Evolutionary conservation across 768 basidiomycete species (phyloP).

Genomic region (Russula olivacea): DNA sequence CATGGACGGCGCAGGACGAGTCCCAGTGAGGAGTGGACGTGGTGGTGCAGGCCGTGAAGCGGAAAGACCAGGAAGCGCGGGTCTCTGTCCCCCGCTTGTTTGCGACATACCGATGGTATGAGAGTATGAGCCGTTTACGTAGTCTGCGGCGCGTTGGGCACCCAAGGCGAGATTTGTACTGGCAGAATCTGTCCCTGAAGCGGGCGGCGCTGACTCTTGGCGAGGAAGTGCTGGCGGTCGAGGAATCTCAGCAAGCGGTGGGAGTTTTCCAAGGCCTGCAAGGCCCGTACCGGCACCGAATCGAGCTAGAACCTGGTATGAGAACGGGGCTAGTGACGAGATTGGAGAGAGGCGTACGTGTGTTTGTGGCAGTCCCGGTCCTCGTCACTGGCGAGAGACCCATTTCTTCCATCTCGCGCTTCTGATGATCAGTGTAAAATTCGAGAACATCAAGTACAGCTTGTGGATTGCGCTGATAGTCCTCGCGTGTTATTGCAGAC

Average conservation of each 20-base stretch:
- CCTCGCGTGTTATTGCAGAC: constrained; percentile 95
- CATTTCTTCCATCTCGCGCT: constrained; percentile 79
- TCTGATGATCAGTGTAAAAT: constrained; percentile 97
- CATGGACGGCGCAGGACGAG: constrained; percentile 48
- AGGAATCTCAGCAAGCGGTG: constrained; percentile 35
- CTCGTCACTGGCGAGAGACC: constrained; percentile 31
- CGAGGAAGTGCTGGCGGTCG: constrained; percentile 31
- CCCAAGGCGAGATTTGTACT: constrained; percentile 34
- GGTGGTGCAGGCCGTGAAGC: constrained; percentile 64
- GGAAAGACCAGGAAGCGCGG: constrained; percentile 37
- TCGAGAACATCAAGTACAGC: constrained; percentile 96
- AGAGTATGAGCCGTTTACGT: constrained; percentile 50
- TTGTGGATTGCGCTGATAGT: constrained; percentile 94
- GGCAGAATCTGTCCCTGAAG: constrained; percentile 32
- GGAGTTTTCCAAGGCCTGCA: constrained; percentile 53
- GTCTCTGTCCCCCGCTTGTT: constrained; percentile 29
- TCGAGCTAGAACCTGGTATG: constrained; percentile 53
- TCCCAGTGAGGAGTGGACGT: constrained; percentile 54
- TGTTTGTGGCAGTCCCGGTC: constrained; percentile 25
- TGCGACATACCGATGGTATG: constrained; percentile 38
- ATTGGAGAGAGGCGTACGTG: constrained; percentile 18
- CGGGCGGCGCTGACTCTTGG: constrained; percentile 42
- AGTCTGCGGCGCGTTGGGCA: constrained; percentile 56
- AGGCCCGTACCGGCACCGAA: constrained; percentile 92
- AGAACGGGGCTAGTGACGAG: constrained; percentile 34